phyloP scores from a whole-genome alignment of 2,329 filamentous ascomycete species.

The Fusarium sp. region DNA sequence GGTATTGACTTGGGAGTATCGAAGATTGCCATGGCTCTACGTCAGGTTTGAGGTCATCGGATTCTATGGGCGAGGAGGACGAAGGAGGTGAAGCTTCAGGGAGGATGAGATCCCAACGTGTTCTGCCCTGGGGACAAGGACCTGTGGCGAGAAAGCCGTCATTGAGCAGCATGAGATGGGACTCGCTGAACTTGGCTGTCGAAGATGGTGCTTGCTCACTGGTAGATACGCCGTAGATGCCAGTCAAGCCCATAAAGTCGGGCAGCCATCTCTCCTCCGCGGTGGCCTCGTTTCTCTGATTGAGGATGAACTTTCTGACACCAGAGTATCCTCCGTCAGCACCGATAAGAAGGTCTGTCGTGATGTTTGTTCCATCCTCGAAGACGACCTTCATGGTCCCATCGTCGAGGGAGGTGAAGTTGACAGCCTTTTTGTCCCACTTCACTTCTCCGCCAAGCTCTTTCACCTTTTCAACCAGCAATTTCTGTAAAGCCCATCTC shows the following conservation, averaged over 20 bases:
- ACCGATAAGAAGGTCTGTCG: constrained; percentile 33
- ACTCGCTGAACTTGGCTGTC: constrained; percentile 21
- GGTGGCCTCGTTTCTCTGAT: constrained; percentile 21
- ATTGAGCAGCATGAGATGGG: constrained; percentile 30
- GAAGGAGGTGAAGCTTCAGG: constrained; percentile 30
- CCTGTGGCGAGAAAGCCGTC: constrained; percentile 36
- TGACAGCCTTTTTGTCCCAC: constrained; percentile 34
- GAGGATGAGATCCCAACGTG: constrained; percentile 43
- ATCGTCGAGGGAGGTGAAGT: constrained; percentile 21
- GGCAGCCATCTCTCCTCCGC: constrained; percentile 37
- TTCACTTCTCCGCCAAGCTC: constrained; percentile 31
- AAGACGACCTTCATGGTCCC: constrained; percentile 17
- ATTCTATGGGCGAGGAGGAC: background rate
- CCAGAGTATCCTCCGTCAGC: constrained; percentile 40
- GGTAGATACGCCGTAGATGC: constrained; percentile 40
- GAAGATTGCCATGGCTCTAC: constrained; percentile 28
- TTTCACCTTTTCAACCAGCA: constrained; percentile 29
- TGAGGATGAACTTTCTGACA: constrained; percentile 34
- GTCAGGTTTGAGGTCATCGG: background rate
- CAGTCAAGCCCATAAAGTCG: constrained; percentile 36
- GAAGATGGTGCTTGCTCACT: background rate
- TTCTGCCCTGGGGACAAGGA: constrained; percentile 30
- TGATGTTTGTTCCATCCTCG: constrained; percentile 14
- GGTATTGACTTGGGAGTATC: constrained; percentile 29
- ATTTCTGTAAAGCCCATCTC: constrained; percentile 28